Evolutionary conservation across 805 yeast genomes (phyloP), one percentile per base, ranked within the genome.

Genomic region (Suhomyces vadensis): DNA sequence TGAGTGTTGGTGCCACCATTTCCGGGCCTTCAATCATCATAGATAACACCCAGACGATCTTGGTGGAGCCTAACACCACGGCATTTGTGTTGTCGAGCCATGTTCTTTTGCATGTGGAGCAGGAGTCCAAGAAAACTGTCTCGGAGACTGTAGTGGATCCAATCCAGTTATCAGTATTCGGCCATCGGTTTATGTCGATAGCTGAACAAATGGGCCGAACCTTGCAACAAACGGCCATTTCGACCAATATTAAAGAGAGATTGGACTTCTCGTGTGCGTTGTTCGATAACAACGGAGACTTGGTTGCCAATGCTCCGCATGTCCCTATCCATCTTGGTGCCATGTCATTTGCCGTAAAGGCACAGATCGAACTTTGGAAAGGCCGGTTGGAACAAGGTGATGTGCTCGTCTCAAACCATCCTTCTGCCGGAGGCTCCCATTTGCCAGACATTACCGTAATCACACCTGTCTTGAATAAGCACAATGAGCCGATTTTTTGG

Each of bases 391-490:
- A 60, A 45, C 63, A 64, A 9, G 76, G 75, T 5, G 77, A 72
- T 54, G 77, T 72, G 5, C 49, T 72, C 17, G 74, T 71, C 5
- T 56, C 72, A 6, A 72, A 72, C 48, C 75, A 71, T 50, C 76
- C 75, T 2, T 53, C 45, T 41, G 74, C 75, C 6, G 71, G 77
- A 35, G 73, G 78, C 17, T 55, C 73, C 31, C 71, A 73, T 61
- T 57, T 73, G 53, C 67, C 75, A 5, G 71, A 69, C 66, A 89
- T 91, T 51, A 91, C 97, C 0, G 95, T 91, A 9, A 83, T 92
- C 36, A 87, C 97, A 0, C 98, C 98, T 0, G 90, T 91, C 1
- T 85, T 88, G 58, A 72, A 73, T 22, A 47, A 54, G 16, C 48
- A 56, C 20, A 73, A 68, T 17, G 77, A 71, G 5, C 75, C 88